Evolutionary conservation across 2,329 filamentous ascomycete genomes (phyloP).

Genomic region (Rosellinia necatrix): DNA sequence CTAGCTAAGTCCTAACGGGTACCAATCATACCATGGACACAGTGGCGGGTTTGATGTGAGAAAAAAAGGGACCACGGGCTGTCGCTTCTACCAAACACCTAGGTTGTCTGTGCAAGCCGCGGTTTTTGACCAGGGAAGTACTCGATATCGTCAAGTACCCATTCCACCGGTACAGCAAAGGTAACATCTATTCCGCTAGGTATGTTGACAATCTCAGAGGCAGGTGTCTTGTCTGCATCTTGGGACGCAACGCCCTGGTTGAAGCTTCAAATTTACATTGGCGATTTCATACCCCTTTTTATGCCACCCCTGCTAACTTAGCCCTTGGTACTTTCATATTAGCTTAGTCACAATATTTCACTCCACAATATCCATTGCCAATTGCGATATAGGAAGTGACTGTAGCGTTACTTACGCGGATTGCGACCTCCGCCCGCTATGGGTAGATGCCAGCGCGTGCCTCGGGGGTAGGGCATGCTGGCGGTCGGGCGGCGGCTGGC

Average conservation of each 20-base stretch:
- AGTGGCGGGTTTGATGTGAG: no score
- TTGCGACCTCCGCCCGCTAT: background rate
- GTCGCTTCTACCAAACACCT: background rate
- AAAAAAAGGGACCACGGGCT: background rate
- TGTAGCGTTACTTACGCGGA: background rate
- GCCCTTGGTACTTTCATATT: no score
- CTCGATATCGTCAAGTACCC: conserved; percentile 13
- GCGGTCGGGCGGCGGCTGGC: background rate
- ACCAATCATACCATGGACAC: no score
- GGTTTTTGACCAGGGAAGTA: conserved; percentile 4
- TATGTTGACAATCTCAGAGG: background rate
- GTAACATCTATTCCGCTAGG: background rate
- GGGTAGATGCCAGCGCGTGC: background rate
- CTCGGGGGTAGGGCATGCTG: background rate
- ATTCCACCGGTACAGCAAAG: conserved; percentile 9
- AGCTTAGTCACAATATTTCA: no score
- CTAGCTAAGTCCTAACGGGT: no score
- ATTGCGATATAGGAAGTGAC: background rate
- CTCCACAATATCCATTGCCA: no score
- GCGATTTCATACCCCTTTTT: no score
- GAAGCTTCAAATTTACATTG: no score
- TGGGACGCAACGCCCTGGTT: conserved; percentile 3
- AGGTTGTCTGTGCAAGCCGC: background rate
- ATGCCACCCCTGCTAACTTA: no score
- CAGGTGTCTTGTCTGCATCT: conserved; percentile 1